Evolutionary conservation across 2,329 filamentous ascomycete species (phyloP), one percentile per base, ranked within the genome.

Genomic region (Aspergillus pseudoterreus): DNA sequence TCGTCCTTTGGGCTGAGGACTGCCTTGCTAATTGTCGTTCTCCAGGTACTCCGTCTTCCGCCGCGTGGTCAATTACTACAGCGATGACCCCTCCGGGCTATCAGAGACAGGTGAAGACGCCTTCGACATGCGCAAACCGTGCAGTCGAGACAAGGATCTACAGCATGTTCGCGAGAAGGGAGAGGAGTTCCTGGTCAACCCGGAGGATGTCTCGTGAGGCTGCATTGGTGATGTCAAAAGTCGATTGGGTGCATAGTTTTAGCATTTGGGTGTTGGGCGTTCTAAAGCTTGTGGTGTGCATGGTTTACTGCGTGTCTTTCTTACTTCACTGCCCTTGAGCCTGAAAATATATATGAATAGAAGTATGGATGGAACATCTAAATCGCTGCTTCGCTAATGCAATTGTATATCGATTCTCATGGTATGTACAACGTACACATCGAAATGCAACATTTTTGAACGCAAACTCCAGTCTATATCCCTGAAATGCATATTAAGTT

Each of bases 61-160:
- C 43, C 83, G 90, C 9, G 92, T 99, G 42, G 85, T 90, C 62
- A 87, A 88, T 63, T 99, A 99, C 71, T 99, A 99, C 66, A 90
- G 88, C 57, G 92, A 96, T 67, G 88, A 95, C 67, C 82, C 85
- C 49, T 82, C 83, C 3, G 82, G 79, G 9, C 77, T 81, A 54
- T 76, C 75, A 14, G 70, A 72, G 24, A 65, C 68, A 19, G 82
- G 83, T 46, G 91, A 95, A 71, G 92, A 97, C 75, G 94, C 92
- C 15, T 94, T 90, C 69, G 94, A 99, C 74, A 99, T 99, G 94
- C 84, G 94, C 58, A 97, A 96, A 70, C 83, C 90, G 35, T 83
- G 92, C 75, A 88, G 82, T 71, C 82, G 92, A 64, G 94, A 99
- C 73, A 82, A 80, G 69, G 82, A 86, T 50, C 75, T 80, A 52